These are phyloP conservation scores for Cryphonectria carpinicola DNA, from an alignment of 2,329 filamentous ascomycete species.

Conservation along the genomic window DNA sequence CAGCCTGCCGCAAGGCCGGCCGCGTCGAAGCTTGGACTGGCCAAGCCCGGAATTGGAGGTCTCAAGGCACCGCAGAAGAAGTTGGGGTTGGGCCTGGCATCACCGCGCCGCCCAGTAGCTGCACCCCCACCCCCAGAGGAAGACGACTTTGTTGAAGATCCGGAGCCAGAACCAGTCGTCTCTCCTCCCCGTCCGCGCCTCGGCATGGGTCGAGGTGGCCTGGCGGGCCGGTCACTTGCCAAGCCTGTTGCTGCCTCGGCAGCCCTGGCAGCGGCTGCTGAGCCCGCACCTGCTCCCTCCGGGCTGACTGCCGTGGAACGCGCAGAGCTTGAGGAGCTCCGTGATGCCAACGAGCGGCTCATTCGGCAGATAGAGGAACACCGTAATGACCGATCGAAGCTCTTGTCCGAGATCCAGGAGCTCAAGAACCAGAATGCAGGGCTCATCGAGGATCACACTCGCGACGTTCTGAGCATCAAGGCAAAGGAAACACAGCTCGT, in stretches of 20 bases:
- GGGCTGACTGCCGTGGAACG: conserved; percentile 80
- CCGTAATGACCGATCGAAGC: conserved; percentile 77
- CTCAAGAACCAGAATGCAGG: conserved; percentile 96
- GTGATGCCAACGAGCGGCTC: conserved; percentile 79
- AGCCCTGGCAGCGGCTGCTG: conserved; percentile 53
- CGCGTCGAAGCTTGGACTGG: conserved; percentile 58
- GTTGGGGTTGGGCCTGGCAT: conserved; percentile 49
- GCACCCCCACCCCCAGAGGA: conserved; percentile 56
- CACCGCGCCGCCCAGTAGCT: conserved; percentile 56
- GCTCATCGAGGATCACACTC: conserved; percentile 94
- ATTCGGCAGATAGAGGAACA: conserved; percentile 77
- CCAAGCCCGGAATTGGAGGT: conserved; percentile 58
- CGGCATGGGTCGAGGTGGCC: conserved; percentile 75
- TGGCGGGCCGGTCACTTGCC: conserved; percentile 82
- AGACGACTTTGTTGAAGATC: conserved; percentile 49
- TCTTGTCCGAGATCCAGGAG: conserved; percentile 87
- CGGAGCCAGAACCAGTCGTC: conserved; percentile 44
- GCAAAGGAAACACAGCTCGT: conserved; percentile 98
- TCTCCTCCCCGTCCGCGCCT: conserved; percentile 61
- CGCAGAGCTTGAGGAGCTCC: conserved; percentile 89
- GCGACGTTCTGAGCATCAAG: conserved; percentile 94
- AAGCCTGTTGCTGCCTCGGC: conserved; percentile 64
- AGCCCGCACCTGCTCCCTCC: conserved; percentile 59
- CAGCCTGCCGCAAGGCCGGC: conserved; percentile 59
- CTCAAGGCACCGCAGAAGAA: conserved; percentile 65